Evolutionary conservation across 2,329 filamentous ascomycete genomes (phyloP).

Genomic region (Penicillium sumatraense): DNA sequence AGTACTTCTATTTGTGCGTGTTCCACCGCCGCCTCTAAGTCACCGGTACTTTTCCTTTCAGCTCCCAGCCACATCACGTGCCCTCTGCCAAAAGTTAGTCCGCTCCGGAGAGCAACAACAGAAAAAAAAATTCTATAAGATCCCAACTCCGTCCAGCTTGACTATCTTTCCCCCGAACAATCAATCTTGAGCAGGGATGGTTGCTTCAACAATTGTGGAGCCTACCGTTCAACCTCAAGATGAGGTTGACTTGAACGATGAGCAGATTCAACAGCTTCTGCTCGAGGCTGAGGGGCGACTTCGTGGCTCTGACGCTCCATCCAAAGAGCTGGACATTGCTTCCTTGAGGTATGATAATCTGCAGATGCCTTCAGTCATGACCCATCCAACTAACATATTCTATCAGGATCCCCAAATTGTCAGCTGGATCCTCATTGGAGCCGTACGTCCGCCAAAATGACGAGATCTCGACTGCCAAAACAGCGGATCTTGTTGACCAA

Average conservation of each 20-base stretch:
- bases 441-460: conserved; percentile 60
- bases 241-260: conserved; percentile 60
- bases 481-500: conserved; percentile 54
- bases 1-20: not conserved
- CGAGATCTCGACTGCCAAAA: conserved; percentile 59
- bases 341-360: conserved; percentile 26
- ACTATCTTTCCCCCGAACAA: conserved; percentile 6
- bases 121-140: conserved; percentile 29
- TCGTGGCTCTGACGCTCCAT: conserved; percentile 32
- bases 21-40: not conserved
- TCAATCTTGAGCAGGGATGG: conserved; percentile 24
- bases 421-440: conserved; percentile 52
- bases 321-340: conserved; percentile 16
- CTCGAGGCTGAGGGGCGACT: conserved; percentile 66
- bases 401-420: conserved; percentile 56
- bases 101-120: conserved; percentile 24
- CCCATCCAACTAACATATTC: not conserved
- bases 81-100: conserved; percentile 22
- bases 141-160: conserved; percentile 1
- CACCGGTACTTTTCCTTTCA: not conserved
- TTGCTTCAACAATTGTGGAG: conserved; percentile 14
- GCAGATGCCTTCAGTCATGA: not conserved
- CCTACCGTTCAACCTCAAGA: conserved; percentile 19
- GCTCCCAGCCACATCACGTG: not conserved
- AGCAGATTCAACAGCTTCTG: conserved; percentile 67